Conservation (phyloP, 106 monocot species). For the Phalaenopsis equestris region DNA sequence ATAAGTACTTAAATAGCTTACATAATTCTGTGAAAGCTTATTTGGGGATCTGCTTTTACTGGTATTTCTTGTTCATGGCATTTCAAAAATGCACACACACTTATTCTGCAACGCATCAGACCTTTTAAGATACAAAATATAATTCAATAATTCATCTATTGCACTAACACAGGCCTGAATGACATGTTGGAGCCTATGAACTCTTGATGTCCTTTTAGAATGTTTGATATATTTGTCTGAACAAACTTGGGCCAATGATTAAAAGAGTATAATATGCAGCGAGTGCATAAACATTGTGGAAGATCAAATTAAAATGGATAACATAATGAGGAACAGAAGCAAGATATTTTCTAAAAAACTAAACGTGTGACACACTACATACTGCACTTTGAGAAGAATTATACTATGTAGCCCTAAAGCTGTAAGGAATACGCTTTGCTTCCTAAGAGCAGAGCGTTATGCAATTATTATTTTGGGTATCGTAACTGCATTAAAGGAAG, state of each 20-base stretch:
- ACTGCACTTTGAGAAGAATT: neutral
- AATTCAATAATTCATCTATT: neutral
- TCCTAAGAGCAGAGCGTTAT: neutral
- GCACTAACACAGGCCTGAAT: neutral
- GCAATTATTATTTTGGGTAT: neutral
- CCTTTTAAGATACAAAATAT: neutral
- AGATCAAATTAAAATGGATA: neutral
- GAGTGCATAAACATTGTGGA: neutral
- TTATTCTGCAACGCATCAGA: neutral
- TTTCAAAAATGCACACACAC: neutral
- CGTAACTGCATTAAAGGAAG: neutral
- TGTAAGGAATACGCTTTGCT: neutral
- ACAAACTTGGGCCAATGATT: neutral
- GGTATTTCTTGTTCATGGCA: neutral
- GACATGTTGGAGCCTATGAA: neutral
- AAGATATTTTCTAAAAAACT: neutral
- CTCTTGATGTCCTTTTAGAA: neutral
- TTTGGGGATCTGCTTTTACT: neutral
- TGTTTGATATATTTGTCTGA: neutral
- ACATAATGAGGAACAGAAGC: neutral
- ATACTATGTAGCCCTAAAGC: neutral
- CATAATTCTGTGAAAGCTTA: neutral
- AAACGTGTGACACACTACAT: neutral
- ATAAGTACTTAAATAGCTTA: neutral
- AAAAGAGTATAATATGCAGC: neutral